Evolutionary conservation across 139 green algal species (phyloP), one percentile per base, ranked within the genome.

Genomic region (Monoraphidium neglectum): DNA sequence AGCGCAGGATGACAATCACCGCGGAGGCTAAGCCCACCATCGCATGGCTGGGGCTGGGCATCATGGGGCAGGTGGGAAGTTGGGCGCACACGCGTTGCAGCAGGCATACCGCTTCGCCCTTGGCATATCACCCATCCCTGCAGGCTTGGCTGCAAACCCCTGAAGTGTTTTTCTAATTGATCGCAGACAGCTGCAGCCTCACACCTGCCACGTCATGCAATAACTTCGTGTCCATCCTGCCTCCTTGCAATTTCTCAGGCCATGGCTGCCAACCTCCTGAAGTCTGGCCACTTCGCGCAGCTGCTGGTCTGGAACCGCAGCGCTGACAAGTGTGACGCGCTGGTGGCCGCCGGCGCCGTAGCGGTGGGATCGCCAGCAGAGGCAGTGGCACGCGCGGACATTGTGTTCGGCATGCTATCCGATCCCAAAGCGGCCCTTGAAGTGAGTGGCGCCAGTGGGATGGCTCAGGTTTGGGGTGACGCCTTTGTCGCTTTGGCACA

Each of bases 231-330:
- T n/a, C n/a, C n/a, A n/a, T n/a, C n/a, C n/a, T n/a, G n/a, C n/a
- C n/a, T n/a, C n/a, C n/a, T n/a, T n/a, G n/a, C n/a, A n/a, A n/a
- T n/a, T n/a, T n/a, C n/a, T 0, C 66, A 77, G 32, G 85, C 93
- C 13, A 96, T 95, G 91, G 89, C 77, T 12, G 54, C 77, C 0
- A 97, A 97, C 75, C 82, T 99, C 6, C 1, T 97, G 4, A 92
- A 94, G 15, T 88, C 79, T 10, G 94, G 93, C 3, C 93, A 93
- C 28, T 88, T 87, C 30, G 47, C 63, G 5, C 65, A 85, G 2
- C 86, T 99, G 2, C 88, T 82, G 0, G 92, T 99, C 0, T 99
- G 93, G 93, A 99, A 99, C 83, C 71, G 87, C 6, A 89, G 6
- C 37, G 30, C 59, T 47, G 6, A 77, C 47, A 81, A 91, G 82